These are phyloP conservation scores for Leptographium radiaticola DNA, from an alignment of 2,329 filamentous ascomycete genomes.

Conservation along the genomic window DNA sequence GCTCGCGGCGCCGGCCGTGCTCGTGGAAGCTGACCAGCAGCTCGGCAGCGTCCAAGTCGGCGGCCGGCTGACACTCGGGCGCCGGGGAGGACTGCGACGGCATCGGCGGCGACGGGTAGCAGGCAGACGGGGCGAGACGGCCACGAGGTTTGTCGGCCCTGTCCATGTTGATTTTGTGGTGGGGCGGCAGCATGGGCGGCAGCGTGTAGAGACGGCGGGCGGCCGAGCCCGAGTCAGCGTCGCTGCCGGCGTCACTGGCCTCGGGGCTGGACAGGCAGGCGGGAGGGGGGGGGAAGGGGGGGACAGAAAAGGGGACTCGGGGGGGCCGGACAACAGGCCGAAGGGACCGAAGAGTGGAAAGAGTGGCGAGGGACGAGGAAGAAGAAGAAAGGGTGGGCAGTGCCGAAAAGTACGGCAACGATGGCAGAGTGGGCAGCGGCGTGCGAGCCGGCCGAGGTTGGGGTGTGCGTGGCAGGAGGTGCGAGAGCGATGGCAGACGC, in stretches of 20 bases:
- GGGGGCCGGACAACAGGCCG: not conserved
- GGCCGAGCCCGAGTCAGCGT: not conserved
- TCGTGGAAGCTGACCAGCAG: constrained; percentile 6
- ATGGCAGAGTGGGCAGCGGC: not conserved
- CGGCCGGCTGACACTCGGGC: not conserved
- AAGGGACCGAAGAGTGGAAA: not conserved
- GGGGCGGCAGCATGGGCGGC: not conserved
- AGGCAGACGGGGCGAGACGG: not conserved
- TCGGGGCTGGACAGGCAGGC: not conserved
- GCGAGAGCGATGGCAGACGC: constrained; percentile 3
- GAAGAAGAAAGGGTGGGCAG: no score
- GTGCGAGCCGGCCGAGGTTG: no score
- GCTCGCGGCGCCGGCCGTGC: not conserved
- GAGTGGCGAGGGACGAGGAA: no score
- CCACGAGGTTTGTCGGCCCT: not conserved
- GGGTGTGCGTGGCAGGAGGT: not conserved
- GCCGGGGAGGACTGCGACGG: not conserved
- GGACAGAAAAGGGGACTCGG: not conserved
- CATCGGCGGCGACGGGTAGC: constrained; percentile 1
- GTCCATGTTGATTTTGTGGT: not conserved
- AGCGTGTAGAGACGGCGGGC: not conserved
- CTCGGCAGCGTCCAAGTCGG: constrained; percentile 4
- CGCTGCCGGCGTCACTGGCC: not conserved
- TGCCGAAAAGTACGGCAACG: no score
- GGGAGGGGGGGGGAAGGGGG: not conserved